Evolutionary conservation across 805 yeast genomes (phyloP).

Genomic region (Kazachstania bromeliacearum): DNA sequence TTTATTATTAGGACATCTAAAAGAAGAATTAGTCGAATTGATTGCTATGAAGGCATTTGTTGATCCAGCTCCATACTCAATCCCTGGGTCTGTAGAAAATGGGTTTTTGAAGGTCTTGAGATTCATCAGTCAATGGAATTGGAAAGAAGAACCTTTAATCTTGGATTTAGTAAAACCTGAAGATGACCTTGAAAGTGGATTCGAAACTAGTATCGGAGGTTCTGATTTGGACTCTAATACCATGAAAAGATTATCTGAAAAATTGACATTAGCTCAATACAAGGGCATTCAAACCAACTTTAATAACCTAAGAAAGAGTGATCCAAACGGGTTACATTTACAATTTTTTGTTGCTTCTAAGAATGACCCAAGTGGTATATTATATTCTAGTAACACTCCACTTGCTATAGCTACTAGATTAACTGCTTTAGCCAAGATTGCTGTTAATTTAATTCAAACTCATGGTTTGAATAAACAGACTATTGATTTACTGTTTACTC

Average conservation of each 20-base stretch:
- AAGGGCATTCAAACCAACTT: conserved; percentile 58
- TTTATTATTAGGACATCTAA: conserved; percentile 56
- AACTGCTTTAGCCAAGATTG: conserved; percentile 78
- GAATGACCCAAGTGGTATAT: conserved; percentile 75
- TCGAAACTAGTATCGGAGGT: conserved; percentile 20
- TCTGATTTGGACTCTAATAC: conserved; percentile 28
- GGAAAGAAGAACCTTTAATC: conserved; percentile 82
- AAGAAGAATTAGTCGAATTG: conserved; percentile 74
- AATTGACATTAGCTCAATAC: conserved; percentile 49
- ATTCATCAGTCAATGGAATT: conserved; percentile 79
- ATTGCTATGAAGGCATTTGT: conserved; percentile 77
- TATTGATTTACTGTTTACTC: conserved; percentile 56
- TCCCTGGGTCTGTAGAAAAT: conserved; percentile 68
- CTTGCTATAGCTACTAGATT: conserved; percentile 79
- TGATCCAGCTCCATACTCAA: conserved; percentile 75
- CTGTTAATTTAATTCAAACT: conserved; percentile 42
- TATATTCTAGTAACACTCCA: conserved; percentile 62
- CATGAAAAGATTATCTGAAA: conserved; percentile 46
- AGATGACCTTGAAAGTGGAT: conserved; percentile 29
- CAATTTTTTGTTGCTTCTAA: conserved; percentile 79
- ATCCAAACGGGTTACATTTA: conserved; percentile 70
- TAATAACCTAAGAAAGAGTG: conserved; percentile 57
- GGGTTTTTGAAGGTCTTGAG: conserved; percentile 72
- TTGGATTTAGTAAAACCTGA: conserved; percentile 59
- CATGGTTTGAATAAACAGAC: conserved; percentile 37